Evolutionary conservation across 108 stramenopile genomes (phyloP), one percentile per base, ranked within the genome.

Genomic region (Fragilaria crotonensis): DNA sequence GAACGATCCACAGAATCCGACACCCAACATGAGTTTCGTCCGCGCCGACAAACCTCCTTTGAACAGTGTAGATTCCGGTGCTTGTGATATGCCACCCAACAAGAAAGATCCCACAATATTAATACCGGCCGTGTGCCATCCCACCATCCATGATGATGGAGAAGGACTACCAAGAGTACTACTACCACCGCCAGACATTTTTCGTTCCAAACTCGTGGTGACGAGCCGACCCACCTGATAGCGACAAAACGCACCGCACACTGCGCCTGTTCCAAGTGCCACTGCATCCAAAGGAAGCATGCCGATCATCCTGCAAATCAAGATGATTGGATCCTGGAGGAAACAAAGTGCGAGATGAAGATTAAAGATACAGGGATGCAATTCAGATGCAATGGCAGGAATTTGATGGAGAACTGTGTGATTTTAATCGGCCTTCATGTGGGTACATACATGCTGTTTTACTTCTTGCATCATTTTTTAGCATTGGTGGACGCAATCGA

Each of bases 1-100:
- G 66, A 83, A 89, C 21, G 73, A 68, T 2, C 87, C 81, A 72
- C 84, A 86, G 45, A 81, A 81, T 33, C 87, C 87, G 18, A 85
- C 83, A 4, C 80, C 84, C 2, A 81, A 25, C 65, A 83, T 64
- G 3, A 85, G 54, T 52, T 80, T 89, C n/a, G 67, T 49, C 17
- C 81, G 62, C 19, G 81, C 81, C 3, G 76, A 67, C 29, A 87
- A 52, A 14, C 77, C 81, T 17, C 53, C 28, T 30, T 14, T 45
- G 9, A 33, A 21, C 49, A 21, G 1, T 17, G 17, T 30, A 45
- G 44, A 23, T 25, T 55, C 45, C 0, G 82, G 82, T 20, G 68
- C 48, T 0, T 66, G 82, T 7, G 77, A 57, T 14, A 90, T 64
- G 11, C 68, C 70, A 25, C 84, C 88, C 48, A 90, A 54, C 2